A percentile compares a stretch with the other conserved stretches of the same genome.
Conservation (phyloP, 2,329 filamentous ascomycete species). For the Aureobasidium pullulans region DNA sequence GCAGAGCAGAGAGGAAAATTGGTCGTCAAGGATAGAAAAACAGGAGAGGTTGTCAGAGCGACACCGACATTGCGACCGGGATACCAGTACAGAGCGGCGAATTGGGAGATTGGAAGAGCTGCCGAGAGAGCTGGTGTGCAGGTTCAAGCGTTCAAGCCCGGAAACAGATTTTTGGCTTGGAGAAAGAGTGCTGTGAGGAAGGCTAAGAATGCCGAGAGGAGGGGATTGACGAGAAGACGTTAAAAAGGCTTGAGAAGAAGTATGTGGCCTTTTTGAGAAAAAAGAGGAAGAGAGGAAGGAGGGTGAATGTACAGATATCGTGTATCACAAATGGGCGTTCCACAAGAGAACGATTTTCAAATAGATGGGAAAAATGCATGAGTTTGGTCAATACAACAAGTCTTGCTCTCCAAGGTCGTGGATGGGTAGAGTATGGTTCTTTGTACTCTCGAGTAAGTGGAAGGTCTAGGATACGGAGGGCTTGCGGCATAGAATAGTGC, state of each 20-base stretch:
- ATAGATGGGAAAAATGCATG: no score
- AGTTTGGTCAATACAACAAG: no score
- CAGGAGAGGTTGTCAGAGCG: constrained; percentile 24
- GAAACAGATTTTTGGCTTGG: constrained; percentile 59
- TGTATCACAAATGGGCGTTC: neutral
- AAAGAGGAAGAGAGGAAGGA: constrained; percentile 19
- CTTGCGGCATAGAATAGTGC: no score
- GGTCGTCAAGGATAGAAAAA: constrained; percentile 20
- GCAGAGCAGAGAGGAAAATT: constrained; percentile 18
- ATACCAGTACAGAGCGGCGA: constrained; percentile 57
- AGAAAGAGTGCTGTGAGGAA: constrained; percentile 48
- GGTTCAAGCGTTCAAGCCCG: constrained; percentile 49
- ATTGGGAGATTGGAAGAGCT: constrained; percentile 60
- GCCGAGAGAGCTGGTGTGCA: constrained; percentile 53
- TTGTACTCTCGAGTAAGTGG: no score
- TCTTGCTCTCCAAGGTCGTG: no score
- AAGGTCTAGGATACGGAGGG: no score
- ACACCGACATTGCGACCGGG: constrained; percentile 43
- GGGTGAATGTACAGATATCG: neutral
- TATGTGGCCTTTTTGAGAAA: constrained; percentile 18
- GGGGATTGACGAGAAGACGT: constrained; percentile 40
- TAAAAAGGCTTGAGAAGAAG: neutral
- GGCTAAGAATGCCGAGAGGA: constrained; percentile 46
- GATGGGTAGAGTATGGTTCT: no score
- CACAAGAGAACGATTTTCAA: no score